Evolutionary conservation across 441 rosid genomes (phyloP), one percentile per base, ranked within the genome.

Genomic region (Syzygium syzygioides): DNA sequence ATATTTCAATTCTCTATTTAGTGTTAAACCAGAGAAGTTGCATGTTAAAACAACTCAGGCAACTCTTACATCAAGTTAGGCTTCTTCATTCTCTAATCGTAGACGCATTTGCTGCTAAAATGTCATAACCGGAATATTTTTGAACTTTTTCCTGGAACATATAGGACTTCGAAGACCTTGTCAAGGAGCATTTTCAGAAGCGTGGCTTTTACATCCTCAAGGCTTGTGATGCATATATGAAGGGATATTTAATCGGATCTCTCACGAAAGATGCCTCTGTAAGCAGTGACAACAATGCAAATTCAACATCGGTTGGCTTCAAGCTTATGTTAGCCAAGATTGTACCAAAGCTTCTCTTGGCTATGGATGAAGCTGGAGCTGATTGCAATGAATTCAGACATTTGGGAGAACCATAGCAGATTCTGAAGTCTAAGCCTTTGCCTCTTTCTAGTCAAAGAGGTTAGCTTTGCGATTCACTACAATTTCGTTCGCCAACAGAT

Each of bases 301-400:
- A 97, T 90, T 90, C 95, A 88, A 97, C 94, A 86, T 98, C 99
- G 1, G 97, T 95, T 88, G 99, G 99, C 55, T 97, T 98, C 95
- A 97, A 97, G 93, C 91, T 98, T 91, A 98, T 98, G 99, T 89
- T 96, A 91, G 95, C 94, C 80, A 98, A 98, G 96, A 96, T 96
- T 45, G 90, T 88, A 12, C 99, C 98, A 11, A 98, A 95, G 93
- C 97, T 98, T 85, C 92, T 94, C 88, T 59, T 80, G 25, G 93
- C 98, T 12, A 88, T 98, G 87, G 92, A 89, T 60, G 97, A 94
- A 89, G 89, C 94, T 79, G 99, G 99, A 88, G 98, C 97, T 76
- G 95, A 96, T 89, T 94, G 98, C 88, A 87, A 90, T 80, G 97
- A 97, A 90, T 96, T 94, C 87, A 91, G 94, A 92, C 97, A 97